These are phyloP conservation scores for Xylaria digitata DNA, from an alignment of 2,329 filamentous ascomycete genomes.

Conservation along the genomic window DNA sequence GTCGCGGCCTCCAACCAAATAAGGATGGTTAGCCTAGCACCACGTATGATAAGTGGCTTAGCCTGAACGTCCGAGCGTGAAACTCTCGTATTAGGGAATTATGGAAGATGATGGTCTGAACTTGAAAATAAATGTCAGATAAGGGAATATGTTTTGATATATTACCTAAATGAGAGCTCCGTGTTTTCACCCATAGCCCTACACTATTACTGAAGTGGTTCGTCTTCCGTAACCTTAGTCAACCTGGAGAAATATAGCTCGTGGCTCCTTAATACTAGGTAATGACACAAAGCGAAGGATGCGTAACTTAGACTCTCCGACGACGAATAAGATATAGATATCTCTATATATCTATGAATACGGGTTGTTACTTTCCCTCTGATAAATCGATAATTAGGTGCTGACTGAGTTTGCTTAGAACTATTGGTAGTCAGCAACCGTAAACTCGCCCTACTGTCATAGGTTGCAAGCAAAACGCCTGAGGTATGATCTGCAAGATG, in stretches of 20 bases:
- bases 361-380: neutral
- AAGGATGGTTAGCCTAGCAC: constrained; percentile 8
- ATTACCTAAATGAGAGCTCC: neutral
- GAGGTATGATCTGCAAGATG: constrained; percentile 4
- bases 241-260: neutral
- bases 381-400: neutral
- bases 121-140: neutral
- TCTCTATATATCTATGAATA: neutral
- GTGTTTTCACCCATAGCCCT: neutral
- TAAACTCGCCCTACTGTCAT: neutral
- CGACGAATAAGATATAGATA: neutral
- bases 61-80: constrained; percentile 4
- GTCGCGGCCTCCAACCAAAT: constrained; percentile 1
- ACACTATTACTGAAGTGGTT: neutral
- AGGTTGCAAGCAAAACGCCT: neutral
- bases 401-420: neutral
- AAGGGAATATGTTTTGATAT: neutral
- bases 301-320: neutral
- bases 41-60: constrained; percentile 9
- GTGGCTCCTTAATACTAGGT: neutral
- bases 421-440: neutral
- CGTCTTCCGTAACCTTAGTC: neutral
- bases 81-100: constrained; percentile 13
- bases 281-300: neutral
- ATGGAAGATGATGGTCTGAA: constrained; percentile 1